Conservation (phyloP, 2,329 filamentous ascomycete species). For the Lachnellula subtilissima region DNA sequence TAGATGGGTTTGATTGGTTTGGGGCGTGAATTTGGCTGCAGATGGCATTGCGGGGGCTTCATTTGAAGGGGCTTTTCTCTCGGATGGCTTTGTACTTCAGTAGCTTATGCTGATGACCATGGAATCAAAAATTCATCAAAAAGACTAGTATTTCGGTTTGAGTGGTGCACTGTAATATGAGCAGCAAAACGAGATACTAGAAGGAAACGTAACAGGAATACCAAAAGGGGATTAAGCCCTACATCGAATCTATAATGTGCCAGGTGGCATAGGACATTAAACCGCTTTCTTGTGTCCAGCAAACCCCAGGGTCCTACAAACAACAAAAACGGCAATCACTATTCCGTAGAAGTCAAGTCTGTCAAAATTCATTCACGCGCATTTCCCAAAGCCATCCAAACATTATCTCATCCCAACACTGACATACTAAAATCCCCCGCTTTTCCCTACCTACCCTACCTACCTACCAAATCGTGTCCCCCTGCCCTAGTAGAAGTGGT, state of each 20-base stretch:
- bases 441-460: too few relatives aligned
- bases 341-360: too few relatives aligned
- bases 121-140: conserved; percentile 17
- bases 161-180: background rate
- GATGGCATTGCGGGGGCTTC: conserved; percentile 22
- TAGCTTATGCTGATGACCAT: conserved; percentile 28
- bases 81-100: conserved; percentile 29
- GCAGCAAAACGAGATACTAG: background rate
- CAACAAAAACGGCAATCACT: too few relatives aligned
- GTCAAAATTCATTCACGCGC: too few relatives aligned
- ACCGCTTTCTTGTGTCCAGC: too few relatives aligned
- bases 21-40: conserved; percentile 26
- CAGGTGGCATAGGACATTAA: too few relatives aligned
- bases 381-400: too few relatives aligned
- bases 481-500: too few relatives aligned
- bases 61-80: conserved; percentile 19
- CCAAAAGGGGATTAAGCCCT: background rate
- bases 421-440: too few relatives aligned
- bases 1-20: conserved; percentile 39
- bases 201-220: background rate
- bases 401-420: too few relatives aligned
- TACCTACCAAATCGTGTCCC: too few relatives aligned
- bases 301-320: too few relatives aligned
- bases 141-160: background rate
- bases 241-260: background rate